Base-by-base conservation (phyloP, 2,329 filamentous ascomycete species). In the Neonectria magnoliae region DNA sequence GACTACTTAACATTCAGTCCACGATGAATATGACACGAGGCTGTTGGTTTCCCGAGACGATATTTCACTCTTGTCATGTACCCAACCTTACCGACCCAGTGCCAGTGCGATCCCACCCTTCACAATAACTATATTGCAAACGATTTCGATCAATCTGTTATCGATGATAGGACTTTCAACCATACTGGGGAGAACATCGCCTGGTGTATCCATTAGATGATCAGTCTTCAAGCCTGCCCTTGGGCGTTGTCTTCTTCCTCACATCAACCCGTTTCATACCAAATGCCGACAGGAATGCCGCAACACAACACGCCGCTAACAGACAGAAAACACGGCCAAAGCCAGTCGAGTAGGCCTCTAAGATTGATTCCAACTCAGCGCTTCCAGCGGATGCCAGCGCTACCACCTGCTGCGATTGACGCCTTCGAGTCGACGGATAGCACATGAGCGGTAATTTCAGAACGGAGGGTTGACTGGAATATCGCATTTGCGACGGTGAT, bases 201-300 rank as follows among this genome's bases (percentile, higher is more conserved):
- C 6, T 31, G 2, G 9, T 9, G 6, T 31, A 9, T 31, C 2
- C 29, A 9, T 31, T 9, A 31, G 29, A 31, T 31, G 29, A 31
- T 31, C 29, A 8, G 7, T 5, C 29, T 22, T 55, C 25, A 55
- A 42, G 20, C 16, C 27, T 58, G 5, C 18, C 7, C 45, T 52
- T 59, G n/a, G 44, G 2, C 25, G 42, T 25, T 14, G 56, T 54
- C 47, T 60, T 59, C 53, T 64, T 62, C 44, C 61, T 60, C 20
- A 70, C 36, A 29, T 71, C 68, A 14, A 66, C 54, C 69, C 69
- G 70, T 10, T 68, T 68, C 69, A 70, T 70, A 8, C 69, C 68
- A 55, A 68, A 67, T 5, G 60, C 38, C n/a, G 55, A 18, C 1
- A 65, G 7, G 29, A 66, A 66, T 13, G 53, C 55, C 10, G 48